Base-by-base conservation (phyloP, 208 protist species). In the Paratrypanosoma confusum region DNA sequence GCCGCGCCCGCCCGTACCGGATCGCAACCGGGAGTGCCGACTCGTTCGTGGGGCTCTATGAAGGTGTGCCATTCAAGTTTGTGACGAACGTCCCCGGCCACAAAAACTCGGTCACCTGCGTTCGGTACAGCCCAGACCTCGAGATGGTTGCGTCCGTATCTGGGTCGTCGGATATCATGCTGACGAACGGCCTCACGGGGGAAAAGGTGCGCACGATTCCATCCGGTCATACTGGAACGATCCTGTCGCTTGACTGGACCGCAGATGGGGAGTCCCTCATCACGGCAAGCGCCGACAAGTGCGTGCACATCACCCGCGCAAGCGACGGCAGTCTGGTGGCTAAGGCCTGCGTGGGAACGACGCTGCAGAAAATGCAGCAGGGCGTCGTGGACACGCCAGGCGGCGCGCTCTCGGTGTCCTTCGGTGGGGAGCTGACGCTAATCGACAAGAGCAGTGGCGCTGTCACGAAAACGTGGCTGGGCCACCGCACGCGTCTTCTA, bases 51-150 rank as follows among this genome's bases (percentile, higher is more conserved):
- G 74, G 74, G 18, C 78, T 81, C 36, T 82, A 81, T 39, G 68
- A 81, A 51, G 75, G 72, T 13, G 55, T 63, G 13, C 75, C 80
- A 11, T 78, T 82, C 39, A 74, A 59, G 27, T 81, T 79, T 42
- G 56, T 56, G 38, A 38, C 50, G 23, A 68, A 56, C 39, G 37
- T 63, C 0, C 51, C 47, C 5, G 57, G 47, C 14, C 67, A 81
- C 45, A 61, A 17, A 14, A 71, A 64, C 20, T 70, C 56, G 14
- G 69, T 89, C n/a, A 89, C 66, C 24, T 73, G 66, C 45, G 63
- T 85, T 40, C 62, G 73, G 6, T 84, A 69, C 51, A 66, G 57
- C 33, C 71, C 71, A 16, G 61, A 80, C 32, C 52, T 51, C 39
- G 41, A 42, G 4, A 41, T 43, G 4, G 61, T 85, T 42, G 75